Evolutionary conservation across 1,284 basidiomycete genomes (phyloP), one percentile per base, ranked within the genome.

Genomic region (Cronartium ribicola): DNA sequence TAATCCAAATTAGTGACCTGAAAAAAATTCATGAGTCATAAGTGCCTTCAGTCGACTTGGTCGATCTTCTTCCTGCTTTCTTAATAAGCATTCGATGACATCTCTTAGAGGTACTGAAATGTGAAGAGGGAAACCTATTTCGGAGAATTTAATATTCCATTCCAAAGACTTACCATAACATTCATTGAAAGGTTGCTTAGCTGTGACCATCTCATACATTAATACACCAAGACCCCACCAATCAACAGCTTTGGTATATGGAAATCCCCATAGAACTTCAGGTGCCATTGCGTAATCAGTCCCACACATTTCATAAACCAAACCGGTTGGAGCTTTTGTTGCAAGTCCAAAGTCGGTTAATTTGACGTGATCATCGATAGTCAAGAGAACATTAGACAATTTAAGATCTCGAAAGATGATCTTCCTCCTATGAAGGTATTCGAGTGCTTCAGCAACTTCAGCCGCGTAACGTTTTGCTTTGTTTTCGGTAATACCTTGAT

Each of bases 271-370:
- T 4, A 78, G 75, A 6, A 79, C 72, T 64, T 79, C 79, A 17
- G 79, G 79, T 39, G 76, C 76, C 78, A 79, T 79, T 63, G 78
- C 78, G 57, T 79, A 77, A 0, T 78, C 78, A 20, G 79, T 79
- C 39, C 79, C 79, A 40, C 78, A 78, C 61, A 79, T 79, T 3
- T 77, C 68, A 75, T 14, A 78, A 76, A 20, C 78, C 75, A 29
- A 29, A 29, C 29, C 29, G 1, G n/a, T 5, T 4, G 14, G 2
- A 43, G 44, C 22, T 7, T 43, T 36, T 10, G 60, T 65, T 1
- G 60, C 20, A 39, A 71, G 61, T 4, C 68, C 68, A n/a, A 71
- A 71, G 29, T 71, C 68, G 22, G 68, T 57, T 1, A 71, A 3
- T 40, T 63, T 64, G 37, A 71, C 36, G 48, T 71, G 68, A n/a